Percentiles rank a stretch among this genome's conserved stretches.
Conservation (phyloP, 495 filamentous ascomycete genomes). For the Amniculicola lignicola region DNA sequence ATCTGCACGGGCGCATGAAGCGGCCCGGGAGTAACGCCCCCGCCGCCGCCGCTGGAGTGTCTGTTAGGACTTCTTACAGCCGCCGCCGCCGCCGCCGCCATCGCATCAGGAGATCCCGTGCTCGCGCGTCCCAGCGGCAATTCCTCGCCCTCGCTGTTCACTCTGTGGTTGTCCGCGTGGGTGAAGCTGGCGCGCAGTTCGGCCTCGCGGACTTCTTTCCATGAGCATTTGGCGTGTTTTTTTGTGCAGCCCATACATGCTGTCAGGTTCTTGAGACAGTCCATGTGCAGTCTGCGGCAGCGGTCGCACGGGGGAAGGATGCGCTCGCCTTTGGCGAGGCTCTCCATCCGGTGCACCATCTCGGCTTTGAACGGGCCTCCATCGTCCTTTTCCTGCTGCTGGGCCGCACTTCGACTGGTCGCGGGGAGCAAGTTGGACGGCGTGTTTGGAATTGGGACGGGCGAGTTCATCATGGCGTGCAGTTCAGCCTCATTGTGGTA, state of each 20-base stretch:
- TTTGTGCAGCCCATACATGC: conserved; percentile 84
- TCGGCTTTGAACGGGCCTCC: conserved; percentile 61
- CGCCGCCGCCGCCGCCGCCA: neutral
- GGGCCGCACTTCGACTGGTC: conserved; percentile 42
- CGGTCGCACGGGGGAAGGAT: conserved; percentile 79
- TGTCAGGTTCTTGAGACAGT: conserved; percentile 79
- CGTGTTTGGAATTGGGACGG: conserved; percentile 31
- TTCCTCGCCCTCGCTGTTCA: conserved; percentile 25
- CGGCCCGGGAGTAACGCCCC: neutral
- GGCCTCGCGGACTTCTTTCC: conserved; percentile 70
- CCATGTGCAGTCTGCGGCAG: conserved; percentile 73
- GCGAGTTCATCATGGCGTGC: conserved; percentile 26
- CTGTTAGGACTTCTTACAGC: neutral
- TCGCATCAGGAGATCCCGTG: conserved; percentile 14
- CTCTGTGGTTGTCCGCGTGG: neutral
- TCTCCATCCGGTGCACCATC: conserved; percentile 73
- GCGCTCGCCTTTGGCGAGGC: conserved; percentile 64
- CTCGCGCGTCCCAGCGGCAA: conserved; percentile 8
- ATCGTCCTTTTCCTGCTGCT: conserved; percentile 53
- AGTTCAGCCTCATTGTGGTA: conserved; percentile 18
- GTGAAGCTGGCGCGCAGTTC: conserved; percentile 49
- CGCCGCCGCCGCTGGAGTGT: neutral
- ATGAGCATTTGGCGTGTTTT: conserved; percentile 82
- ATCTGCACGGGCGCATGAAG: neutral
- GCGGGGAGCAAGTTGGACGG: conserved; percentile 44